Percentiles rank a stretch among this genome's conserved stretches.
These are phyloP conservation scores for Yamadazyma pseudoaaseri DNA, from an alignment of 1,139 yeast species.

Conservation along the genomic window DNA sequence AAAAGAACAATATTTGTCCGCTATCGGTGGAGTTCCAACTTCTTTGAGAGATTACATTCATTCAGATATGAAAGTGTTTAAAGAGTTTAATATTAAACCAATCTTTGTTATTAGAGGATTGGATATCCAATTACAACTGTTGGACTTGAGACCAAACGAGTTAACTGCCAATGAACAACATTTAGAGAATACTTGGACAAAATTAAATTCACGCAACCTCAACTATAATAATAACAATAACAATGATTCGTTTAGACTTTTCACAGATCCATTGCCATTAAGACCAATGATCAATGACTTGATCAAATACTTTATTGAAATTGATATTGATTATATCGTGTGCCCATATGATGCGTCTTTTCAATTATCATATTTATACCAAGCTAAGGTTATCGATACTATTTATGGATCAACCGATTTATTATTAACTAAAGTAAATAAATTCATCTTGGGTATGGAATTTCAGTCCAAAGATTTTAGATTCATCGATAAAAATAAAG, in stretches of 20 bases:
- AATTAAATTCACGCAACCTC: constrained; percentile 24
- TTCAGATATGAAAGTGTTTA: constrained; percentile 61
- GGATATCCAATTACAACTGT: constrained; percentile 33
- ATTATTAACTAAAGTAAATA: constrained; percentile 63
- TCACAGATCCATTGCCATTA: constrained; percentile 45
- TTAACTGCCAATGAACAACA: constrained; percentile 47
- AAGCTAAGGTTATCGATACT: constrained; percentile 60
- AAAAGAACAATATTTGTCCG: constrained; percentile 71
- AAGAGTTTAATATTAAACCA: constrained; percentile 66
- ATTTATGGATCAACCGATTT: constrained; percentile 85
- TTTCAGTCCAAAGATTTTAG: constrained; percentile 62
- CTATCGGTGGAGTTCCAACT: constrained; percentile 81
- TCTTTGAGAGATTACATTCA: constrained; percentile 59
- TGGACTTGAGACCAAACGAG: constrained; percentile 34
- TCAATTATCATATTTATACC: constrained; percentile 72
- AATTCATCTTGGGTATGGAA: constrained; percentile 72
- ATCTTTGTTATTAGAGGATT: constrained; percentile 71
- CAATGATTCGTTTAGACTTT: constrained; percentile 45
- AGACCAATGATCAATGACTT: constrained; percentile 56
- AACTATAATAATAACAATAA: constrained; percentile 25
- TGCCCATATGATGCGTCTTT: constrained; percentile 85
- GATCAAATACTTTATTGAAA: constrained; percentile 54
- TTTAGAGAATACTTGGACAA: constrained; percentile 47
- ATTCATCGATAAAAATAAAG: constrained; percentile 58
- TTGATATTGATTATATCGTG: constrained; percentile 63